Percentiles rank a stretch among this genome's conserved stretches.
Conservation (phyloP, 352 stramenopile species). For the Phytophthora constricta region DNA sequence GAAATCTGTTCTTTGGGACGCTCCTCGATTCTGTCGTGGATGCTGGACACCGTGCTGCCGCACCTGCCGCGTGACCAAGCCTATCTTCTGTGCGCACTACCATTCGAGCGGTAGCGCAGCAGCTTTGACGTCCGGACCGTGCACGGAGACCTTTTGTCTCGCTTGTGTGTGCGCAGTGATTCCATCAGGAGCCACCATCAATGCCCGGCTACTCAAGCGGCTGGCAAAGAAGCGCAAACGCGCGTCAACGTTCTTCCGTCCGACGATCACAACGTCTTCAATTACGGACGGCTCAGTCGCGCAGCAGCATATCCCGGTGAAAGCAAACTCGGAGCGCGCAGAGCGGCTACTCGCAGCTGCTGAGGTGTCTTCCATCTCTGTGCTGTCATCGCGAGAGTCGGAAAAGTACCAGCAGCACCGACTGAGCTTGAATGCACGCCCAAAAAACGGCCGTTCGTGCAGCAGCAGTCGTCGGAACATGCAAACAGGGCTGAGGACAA, state of each 20-base stretch:
- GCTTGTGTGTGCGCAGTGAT: constrained; percentile 76
- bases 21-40: constrained; percentile 58
- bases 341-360: constrained; percentile 29
- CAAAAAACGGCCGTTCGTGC: constrained; percentile 33
- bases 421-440: constrained; percentile 54
- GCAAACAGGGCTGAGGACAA: constrained; percentile 8
- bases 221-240: constrained; percentile 70
- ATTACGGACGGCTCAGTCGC: constrained; percentile 36
- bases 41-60: constrained; percentile 77
- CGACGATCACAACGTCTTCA: constrained; percentile 47
- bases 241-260: constrained; percentile 34
- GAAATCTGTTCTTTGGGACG: constrained; percentile 73
- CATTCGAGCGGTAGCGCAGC: constrained; percentile 38
- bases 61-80: constrained; percentile 67
- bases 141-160: constrained; percentile 80
- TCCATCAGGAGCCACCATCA: constrained; percentile 65
- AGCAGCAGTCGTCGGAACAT: constrained; percentile 16
- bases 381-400: constrained; percentile 70
- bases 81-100: constrained; percentile 79
- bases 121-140: constrained; percentile 38
- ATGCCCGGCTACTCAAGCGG: constrained; percentile 68
- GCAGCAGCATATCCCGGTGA: constrained; percentile 12
- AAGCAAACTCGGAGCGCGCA: constrained; percentile 19
- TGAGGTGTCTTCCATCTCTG: constrained; percentile 71
- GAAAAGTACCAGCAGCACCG: constrained; percentile 74